These are phyloP conservation scores for Capsella rubella DNA, from an alignment of 441 rosid species.

Conservation along the genomic window DNA sequence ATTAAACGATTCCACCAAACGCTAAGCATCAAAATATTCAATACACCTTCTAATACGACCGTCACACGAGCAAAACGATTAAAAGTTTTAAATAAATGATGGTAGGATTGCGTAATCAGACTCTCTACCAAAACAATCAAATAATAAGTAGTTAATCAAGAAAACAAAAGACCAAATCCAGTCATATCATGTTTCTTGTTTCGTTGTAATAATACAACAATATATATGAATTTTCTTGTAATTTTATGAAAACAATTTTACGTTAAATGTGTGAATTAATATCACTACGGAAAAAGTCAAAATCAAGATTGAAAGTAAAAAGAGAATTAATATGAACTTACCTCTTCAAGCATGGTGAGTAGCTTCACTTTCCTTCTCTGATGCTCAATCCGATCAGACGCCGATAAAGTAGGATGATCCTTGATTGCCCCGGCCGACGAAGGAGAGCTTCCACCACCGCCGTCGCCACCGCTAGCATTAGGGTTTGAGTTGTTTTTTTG, in stretches of 20 bases:
- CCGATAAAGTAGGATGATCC: constrained; percentile 65
- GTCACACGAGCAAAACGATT: constrained; percentile 22
- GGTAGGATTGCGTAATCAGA: constrained; percentile 45
- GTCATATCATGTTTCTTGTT: constrained; percentile 31
- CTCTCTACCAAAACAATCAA: constrained; percentile 45
- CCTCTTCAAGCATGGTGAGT: constrained; percentile 97
- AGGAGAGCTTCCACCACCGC: constrained; percentile 53
- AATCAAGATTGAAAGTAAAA: constrained; percentile 21
- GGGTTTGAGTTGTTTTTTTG: constrained; percentile 51
- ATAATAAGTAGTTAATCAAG: not conserved
- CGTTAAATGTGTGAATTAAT: constrained; percentile 1
- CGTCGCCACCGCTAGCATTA: constrained; percentile 58
- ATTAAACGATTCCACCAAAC: constrained; percentile 42
- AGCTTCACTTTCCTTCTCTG: constrained; percentile 95
- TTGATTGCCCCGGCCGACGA: constrained; percentile 52
- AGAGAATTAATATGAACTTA: constrained; percentile 52
- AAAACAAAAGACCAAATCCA: constrained; percentile 13
- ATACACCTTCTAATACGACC: constrained; percentile 15
- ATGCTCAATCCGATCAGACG: constrained; percentile 88
- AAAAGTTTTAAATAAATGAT: constrained; percentile 18
- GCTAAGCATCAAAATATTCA: constrained; percentile 31
- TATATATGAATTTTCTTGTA: not conserved
- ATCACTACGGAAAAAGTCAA: constrained; percentile 19
- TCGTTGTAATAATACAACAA: constrained; percentile 7
- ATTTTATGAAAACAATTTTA: not conserved